Conservation (phyloP, 805 yeast species). For the Sugiyamaella chiloensis region DNA sequence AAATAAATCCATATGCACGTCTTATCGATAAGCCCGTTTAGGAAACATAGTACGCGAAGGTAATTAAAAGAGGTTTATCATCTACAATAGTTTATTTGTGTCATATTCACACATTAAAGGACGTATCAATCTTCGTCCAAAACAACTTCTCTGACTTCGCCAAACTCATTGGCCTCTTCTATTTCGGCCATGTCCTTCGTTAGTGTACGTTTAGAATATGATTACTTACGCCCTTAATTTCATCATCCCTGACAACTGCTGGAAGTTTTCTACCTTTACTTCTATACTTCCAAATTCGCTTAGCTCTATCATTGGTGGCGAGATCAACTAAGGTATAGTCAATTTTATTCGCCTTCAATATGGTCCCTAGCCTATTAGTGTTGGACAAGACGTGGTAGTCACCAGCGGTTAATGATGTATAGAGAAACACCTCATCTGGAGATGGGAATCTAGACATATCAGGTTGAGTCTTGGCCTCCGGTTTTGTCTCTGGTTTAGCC, state of each 20-base stretch:
- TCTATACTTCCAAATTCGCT: conserved; percentile 71
- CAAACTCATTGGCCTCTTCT: conserved; percentile 74
- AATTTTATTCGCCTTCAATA: conserved; percentile 69
- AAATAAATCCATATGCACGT: too few species aligned
- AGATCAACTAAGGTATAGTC: conserved; percentile 68
- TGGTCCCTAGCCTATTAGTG: conserved; percentile 72
- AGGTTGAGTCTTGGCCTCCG: conserved; percentile 2
- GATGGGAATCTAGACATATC: not conserved
- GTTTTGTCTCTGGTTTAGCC: not conserved
- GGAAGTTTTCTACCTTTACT: conserved; percentile 74
- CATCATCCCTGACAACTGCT: conserved; percentile 79
- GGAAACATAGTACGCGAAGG: too few species aligned
- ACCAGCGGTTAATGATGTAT: conserved; percentile 82
- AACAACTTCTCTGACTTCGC: conserved; percentile 26
- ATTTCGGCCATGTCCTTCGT: conserved; percentile 67
- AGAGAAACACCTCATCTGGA: conserved; percentile 55
- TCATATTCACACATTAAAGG: too few species aligned
- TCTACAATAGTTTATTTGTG: too few species aligned
- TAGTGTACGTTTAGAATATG: not conserved
- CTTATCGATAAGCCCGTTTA: conserved; percentile 6
- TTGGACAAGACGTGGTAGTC: conserved; percentile 72
- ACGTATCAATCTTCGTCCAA: conserved; percentile 17
- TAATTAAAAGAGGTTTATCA: too few species aligned
- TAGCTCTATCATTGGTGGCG: conserved; percentile 85
- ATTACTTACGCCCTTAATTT: conserved; percentile 58